phyloP scores from a whole-genome alignment of 306 rosid species.

The Neltuma alba region DNA sequence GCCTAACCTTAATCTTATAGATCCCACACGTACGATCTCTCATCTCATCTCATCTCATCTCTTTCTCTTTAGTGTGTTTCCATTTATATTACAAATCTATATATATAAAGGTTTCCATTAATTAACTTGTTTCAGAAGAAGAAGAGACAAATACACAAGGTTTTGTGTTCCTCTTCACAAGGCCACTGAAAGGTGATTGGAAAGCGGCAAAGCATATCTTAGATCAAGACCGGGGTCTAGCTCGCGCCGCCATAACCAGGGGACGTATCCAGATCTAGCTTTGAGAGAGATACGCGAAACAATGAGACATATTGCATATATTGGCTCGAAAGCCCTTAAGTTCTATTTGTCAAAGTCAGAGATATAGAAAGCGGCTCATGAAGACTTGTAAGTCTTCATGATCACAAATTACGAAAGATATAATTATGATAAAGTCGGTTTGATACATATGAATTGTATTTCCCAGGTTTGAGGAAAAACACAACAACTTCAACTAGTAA shows the following conservation, averaged over 20 bases:
- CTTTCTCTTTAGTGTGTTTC: not conserved
- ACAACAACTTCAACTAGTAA: slow-evolving; percentile 21
- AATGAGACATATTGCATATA: slow-evolving; percentile 36
- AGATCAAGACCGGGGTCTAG: slow-evolving; percentile 1
- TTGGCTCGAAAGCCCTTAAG: slow-evolving; percentile 39
- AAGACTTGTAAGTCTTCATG: slow-evolving; percentile 33
- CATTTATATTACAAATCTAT: not conserved
- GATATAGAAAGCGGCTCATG: slow-evolving; percentile 8
- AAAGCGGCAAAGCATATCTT: slow-evolving; percentile 33
- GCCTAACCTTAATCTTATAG: not conserved
- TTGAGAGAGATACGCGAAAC: not conserved
- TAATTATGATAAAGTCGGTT: not conserved
- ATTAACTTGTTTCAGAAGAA: not conserved
- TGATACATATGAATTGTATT: not conserved
- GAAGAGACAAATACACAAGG: not conserved
- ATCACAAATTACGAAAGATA: not conserved
- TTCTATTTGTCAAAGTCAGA: slow-evolving; percentile 19
- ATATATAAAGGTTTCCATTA: too few relatives aligned
- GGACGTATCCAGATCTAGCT: not conserved
- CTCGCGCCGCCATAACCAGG: slow-evolving; percentile 34
- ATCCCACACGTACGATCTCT: not conserved
- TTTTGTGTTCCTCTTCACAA: slow-evolving; percentile 46
- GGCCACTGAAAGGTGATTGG: slow-evolving; percentile 43
- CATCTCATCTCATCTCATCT: too few relatives aligned
- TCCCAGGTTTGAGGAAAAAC: slow-evolving; percentile 26